phyloP scores from a whole-genome alignment of 768 basidiomycete genomes.

The Psilocybe tampanensis region DNA sequence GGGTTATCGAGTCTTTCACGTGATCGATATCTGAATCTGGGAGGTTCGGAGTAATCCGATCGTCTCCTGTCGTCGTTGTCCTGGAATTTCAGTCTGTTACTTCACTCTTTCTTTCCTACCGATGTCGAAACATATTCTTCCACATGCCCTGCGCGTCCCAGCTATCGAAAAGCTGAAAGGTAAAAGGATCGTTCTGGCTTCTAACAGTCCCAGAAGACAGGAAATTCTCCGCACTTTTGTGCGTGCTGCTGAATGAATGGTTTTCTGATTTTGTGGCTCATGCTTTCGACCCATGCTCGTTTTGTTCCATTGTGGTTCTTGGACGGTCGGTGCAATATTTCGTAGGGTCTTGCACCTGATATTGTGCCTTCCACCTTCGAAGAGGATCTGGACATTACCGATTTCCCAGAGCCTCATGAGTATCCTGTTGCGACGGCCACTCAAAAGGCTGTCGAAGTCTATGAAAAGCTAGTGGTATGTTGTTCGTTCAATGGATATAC shows the following conservation, averaged over 20 bases:
- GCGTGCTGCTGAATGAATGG: conserved; percentile 31
- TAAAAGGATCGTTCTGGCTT: conserved; percentile 85
- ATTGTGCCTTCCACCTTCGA: conserved; percentile 59
- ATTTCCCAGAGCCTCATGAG: conserved; percentile 61
- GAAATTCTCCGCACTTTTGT: conserved; percentile 83
- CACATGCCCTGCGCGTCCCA: conserved; percentile 65
- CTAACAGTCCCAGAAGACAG: conserved; percentile 81
- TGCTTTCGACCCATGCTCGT: not conserved
- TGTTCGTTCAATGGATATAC: conserved; percentile 48
- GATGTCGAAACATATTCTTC: conserved; percentile 52
- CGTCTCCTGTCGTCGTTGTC: not conserved
- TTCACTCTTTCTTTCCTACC: not conserved
- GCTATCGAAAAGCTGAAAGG: conserved; percentile 64
- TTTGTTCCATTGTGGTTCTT: not conserved
- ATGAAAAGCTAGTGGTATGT: conserved; percentile 38
- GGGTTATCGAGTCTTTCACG: not conserved
- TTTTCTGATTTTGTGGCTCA: conserved; percentile 6
- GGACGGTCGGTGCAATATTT: not conserved
- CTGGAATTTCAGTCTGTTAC: not conserved
- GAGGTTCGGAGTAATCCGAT: not conserved
- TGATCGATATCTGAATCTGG: not conserved
- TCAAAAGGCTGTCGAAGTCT: conserved; percentile 39
- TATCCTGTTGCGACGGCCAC: conserved; percentile 42
- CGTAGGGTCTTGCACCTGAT: conserved; percentile 43
- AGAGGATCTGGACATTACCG: conserved; percentile 69